Conservation (phyloP, 2,329 filamentous ascomycete genomes). For the Alternaria burnsii region DNA sequence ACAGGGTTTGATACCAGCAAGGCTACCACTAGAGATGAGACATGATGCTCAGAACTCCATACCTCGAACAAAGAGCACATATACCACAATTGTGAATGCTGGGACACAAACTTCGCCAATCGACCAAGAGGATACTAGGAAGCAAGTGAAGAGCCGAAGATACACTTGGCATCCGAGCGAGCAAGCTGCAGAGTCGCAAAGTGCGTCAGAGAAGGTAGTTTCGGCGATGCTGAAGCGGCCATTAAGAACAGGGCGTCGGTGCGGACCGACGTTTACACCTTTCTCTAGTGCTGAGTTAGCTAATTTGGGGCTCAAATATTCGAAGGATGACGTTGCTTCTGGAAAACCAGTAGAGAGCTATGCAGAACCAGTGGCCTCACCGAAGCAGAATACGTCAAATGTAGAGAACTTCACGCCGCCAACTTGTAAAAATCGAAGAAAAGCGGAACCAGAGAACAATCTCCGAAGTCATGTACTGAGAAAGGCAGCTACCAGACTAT, state of each 20-base stretch:
- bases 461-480: neutral
- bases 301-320: neutral
- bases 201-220: neutral
- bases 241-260: fast-evolving
- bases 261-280: neutral
- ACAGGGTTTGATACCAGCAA: neutral
- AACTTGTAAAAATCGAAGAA: neutral
- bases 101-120: neutral
- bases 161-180: neutral
- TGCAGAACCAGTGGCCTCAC: neutral
- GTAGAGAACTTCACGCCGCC: no score
- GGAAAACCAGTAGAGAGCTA: neutral
- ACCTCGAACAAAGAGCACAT: neutral
- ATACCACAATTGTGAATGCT: neutral
- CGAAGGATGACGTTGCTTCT: neutral
- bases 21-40: neutral
- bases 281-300: neutral
- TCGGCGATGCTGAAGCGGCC: neutral
- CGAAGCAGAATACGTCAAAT: neutral
- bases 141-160: neutral
- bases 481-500: neutral
- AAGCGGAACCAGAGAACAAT: neutral
- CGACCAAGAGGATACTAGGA: neutral
- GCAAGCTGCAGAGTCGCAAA: neutral
- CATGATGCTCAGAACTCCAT: fast-evolving